These are phyloP conservation scores for Russula ochroleuca DNA, from an alignment of 768 basidiomycete genomes.

Conservation along the genomic window DNA sequence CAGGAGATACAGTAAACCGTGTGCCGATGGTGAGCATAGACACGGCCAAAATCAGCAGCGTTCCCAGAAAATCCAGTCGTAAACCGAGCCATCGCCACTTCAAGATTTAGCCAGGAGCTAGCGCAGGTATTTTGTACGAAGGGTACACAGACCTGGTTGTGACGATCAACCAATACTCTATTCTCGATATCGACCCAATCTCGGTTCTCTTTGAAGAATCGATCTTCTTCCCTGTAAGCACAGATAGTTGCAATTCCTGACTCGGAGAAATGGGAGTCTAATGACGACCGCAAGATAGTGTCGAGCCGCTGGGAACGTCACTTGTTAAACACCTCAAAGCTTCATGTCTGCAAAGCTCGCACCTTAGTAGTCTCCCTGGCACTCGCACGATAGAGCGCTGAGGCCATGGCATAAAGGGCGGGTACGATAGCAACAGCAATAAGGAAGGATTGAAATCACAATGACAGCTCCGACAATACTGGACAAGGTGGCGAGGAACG, in stretches of 20 bases:
- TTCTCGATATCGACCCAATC: constrained; percentile 78
- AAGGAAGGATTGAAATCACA: too few species aligned
- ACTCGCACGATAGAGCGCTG: too few species aligned
- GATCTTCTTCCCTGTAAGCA: constrained; percentile 73
- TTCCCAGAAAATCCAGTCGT: constrained; percentile 82
- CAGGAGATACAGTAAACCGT: constrained; percentile 69
- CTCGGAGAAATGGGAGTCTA: too few species aligned
- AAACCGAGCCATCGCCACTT: constrained; percentile 81
- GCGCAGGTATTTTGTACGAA: constrained; percentile 29
- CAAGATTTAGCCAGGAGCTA: constrained; percentile 70
- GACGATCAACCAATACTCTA: constrained; percentile 82
- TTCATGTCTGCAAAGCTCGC: too few species aligned
- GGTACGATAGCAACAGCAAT: too few species aligned
- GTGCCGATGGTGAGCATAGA: constrained; percentile 73
- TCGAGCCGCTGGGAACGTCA: too few species aligned
- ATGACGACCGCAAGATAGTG: too few species aligned
- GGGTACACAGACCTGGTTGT: constrained; percentile 56
- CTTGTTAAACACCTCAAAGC: too few species aligned
- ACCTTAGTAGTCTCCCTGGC: too few species aligned
- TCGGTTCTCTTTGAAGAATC: constrained; percentile 75
- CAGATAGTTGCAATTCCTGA: constrained; percentile 84
- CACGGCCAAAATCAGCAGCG: constrained; percentile 67
- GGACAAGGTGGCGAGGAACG: too few species aligned
- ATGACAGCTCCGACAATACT: too few species aligned
- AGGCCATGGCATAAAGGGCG: too few species aligned